phyloP scores from a whole-genome alignment of 2,329 filamentous ascomycete genomes.

The Monilinia laxa region DNA sequence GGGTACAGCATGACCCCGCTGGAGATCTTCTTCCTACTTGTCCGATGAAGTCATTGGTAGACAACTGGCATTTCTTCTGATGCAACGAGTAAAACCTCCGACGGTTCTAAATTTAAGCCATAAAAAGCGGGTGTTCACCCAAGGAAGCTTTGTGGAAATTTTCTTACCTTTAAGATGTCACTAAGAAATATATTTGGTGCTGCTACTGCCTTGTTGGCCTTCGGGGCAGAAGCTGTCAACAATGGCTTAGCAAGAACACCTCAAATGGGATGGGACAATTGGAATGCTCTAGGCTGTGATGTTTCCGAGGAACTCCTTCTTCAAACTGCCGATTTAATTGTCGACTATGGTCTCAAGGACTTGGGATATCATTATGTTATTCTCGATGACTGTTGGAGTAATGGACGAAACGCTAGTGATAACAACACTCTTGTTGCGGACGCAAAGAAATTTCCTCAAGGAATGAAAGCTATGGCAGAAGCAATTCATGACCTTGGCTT shows the following conservation, averaged over 20 bases:
- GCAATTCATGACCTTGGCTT: conserved; percentile 49
- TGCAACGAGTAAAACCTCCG: not conserved
- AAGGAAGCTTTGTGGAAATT: not conserved
- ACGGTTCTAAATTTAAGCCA: not conserved
- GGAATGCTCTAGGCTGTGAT: conserved; percentile 54
- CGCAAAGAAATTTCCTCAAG: conserved; percentile 47
- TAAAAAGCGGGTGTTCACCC: not conserved
- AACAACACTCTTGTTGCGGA: conserved; percentile 47
- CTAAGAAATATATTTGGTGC: conserved; percentile 16
- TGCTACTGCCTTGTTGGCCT: conserved; percentile 25
- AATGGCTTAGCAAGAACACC: conserved; percentile 46
- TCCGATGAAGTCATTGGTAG: conserved; percentile 11
- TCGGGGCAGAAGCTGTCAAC: conserved; percentile 37
- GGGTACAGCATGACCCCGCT: conserved; percentile 16
- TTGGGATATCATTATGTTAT: conserved; percentile 58
- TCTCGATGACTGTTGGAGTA: conserved; percentile 55
- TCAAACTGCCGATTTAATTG: conserved; percentile 48
- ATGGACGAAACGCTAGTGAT: conserved; percentile 44
- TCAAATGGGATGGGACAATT: conserved; percentile 47
- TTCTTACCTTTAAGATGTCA: conserved; percentile 13
- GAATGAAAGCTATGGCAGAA: conserved; percentile 49
- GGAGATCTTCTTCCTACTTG: conserved; percentile 11
- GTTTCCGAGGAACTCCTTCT: conserved; percentile 53
- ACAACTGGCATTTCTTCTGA: not conserved
- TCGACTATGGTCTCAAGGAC: conserved; percentile 51